Conservation (phyloP, 164 flowering plant genomes). For the Sedum album region DNA sequence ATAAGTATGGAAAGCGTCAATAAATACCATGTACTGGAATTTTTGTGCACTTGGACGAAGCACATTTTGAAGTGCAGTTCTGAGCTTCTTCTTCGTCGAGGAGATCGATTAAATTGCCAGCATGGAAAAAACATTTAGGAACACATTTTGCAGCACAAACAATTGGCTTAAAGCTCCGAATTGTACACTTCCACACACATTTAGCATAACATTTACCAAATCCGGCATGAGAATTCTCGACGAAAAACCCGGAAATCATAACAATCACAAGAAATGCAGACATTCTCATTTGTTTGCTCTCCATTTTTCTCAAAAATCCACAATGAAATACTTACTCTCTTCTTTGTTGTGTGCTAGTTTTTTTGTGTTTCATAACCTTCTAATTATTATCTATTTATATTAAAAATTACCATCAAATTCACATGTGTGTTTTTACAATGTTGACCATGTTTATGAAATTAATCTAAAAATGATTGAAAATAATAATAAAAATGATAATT, state of each 20-base stretch:
- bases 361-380: too few species aligned
- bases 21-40: background rate
- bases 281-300: background rate
- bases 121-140: background rate
- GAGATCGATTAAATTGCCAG: too few species aligned
- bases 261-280: background rate
- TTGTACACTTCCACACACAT: background rate
- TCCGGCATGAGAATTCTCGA: background rate
- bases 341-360: too few species aligned
- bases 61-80: background rate
- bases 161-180: background rate
- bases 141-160: background rate
- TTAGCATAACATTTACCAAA: background rate
- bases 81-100: background rate
- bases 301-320: background rate
- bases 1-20: too few species aligned
- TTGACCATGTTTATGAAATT: too few species aligned
- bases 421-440: too few species aligned
- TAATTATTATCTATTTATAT: too few species aligned
- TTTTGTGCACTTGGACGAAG: background rate
- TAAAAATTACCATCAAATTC: too few species aligned
- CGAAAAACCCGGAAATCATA: background rate
- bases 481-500: too few species aligned
- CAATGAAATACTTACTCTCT: too few species aligned
- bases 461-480: too few species aligned